Evolutionary conservation across 306 rosid genomes (phyloP).

Genomic region (Hylodesmum podocarpum): DNA sequence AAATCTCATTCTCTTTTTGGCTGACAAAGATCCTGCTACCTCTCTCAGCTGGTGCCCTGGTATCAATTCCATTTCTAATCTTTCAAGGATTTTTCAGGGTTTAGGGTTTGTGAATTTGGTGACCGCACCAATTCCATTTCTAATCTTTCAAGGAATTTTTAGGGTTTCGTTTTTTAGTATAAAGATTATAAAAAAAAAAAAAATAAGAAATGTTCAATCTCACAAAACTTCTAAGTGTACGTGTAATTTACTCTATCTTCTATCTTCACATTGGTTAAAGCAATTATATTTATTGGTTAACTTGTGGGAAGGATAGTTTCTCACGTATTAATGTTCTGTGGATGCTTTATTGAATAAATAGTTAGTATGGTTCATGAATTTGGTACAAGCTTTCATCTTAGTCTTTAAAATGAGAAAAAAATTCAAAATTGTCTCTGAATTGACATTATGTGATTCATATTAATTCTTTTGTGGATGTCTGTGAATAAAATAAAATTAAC

Average conservation of each 20-base stretch:
- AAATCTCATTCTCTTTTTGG: slow-evolving; percentile 79
- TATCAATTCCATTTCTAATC: background rate
- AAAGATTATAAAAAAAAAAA: too few relatives aligned
- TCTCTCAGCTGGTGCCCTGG: slow-evolving; percentile 96
- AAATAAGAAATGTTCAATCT: too few relatives aligned
- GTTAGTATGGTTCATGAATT: too few relatives aligned
- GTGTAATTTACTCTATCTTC: too few relatives aligned
- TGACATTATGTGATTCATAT: too few relatives aligned
- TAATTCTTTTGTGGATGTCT: too few relatives aligned
- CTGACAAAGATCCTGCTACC: slow-evolving; percentile 81
- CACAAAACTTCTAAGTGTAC: too few relatives aligned
- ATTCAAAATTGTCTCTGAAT: too few relatives aligned
- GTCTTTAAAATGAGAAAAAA: too few relatives aligned
- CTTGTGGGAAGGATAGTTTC: background rate
- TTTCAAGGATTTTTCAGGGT: background rate
- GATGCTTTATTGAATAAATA: background rate
- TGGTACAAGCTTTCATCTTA: too few relatives aligned
- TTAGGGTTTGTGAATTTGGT: background rate
- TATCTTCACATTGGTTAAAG: background rate
- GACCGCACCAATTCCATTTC: background rate
- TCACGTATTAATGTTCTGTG: background rate
- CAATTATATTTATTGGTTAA: background rate
- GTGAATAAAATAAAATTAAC: too few relatives aligned
- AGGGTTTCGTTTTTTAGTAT: background rate
- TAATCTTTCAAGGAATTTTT: background rate